Evolutionary conservation across 495 filamentous ascomycete species (phyloP), one percentile per base, ranked within the genome.

Genomic region (Hypoxylon fragiforme): DNA sequence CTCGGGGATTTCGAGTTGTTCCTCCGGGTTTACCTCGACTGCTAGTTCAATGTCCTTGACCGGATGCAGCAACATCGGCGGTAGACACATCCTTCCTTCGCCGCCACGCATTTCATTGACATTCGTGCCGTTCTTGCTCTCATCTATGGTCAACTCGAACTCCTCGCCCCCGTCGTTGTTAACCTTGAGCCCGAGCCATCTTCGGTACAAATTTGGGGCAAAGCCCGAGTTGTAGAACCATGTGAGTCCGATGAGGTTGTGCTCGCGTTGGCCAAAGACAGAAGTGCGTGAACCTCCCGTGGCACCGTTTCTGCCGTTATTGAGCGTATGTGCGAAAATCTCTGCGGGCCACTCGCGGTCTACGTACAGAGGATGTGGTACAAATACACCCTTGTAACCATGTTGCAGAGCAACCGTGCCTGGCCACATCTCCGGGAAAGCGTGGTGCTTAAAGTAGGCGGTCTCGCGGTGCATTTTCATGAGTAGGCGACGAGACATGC

Each of bases 341-440:
- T 79, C 74, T 2, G 80, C 77, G 6, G 94, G 94, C 94, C 94
- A 98, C 41, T 81, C 77, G 36, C 94, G 87, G 67, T 98, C 94
- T 16, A 98, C 81, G 66, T 87, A 96, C 30, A 95, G 78, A 0
- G 92, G 90, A 65, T 98, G 94, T 1, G 94, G 94, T 9, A 86
- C 90, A 62, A 85, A 96, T 16, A 98, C 94, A 37, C 90, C 94
- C 72, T 98, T 98, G 76, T 90, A 84, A 8, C 94, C 94, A 65
- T 97, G 94, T 44, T 97, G 95, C 2, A 98, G 77, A 6, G 92
- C 88, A 3, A 84, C 79, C 0, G 88, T 89, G 13, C 87, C 87
- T 0, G 92, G 87, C 89, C 89, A 97, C 91, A 97, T 97, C 69
- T 98, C 94, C 0, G 89, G 88, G 74, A 96, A 97, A 73, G 94